Conservation (phyloP, 352 stramenopile species). For the Pythium phragmiticola region DNA sequence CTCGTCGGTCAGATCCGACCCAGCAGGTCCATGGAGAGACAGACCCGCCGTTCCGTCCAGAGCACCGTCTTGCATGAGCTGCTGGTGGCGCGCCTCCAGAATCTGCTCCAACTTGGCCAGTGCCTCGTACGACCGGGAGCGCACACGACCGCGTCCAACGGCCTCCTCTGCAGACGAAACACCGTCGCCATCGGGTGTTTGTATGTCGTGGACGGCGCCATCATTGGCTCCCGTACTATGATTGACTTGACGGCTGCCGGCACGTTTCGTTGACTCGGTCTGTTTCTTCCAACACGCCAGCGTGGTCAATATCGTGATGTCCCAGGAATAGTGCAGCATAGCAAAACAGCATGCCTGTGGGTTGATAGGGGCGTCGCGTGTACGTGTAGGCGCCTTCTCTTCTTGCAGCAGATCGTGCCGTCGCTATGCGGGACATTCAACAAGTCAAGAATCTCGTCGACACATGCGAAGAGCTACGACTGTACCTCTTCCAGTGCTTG, state of each 20-base stretch:
- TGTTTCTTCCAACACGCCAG: background rate
- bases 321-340: no score
- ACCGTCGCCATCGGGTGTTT: background rate
- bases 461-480: constrained; percentile 8
- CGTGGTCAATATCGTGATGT: no score
- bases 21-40: constrained; percentile 2
- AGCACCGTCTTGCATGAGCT: constrained; percentile 58
- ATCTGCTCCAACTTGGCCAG: constrained; percentile 72
- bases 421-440: constrained; percentile 2
- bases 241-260: background rate
- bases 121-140: constrained; percentile 70
- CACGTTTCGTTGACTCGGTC: background rate
- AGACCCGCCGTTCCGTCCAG: constrained; percentile 9
- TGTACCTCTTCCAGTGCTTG: constrained; percentile 57
- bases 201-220: background rate
- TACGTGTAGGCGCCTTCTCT: background rate
- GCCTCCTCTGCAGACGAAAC: background rate
- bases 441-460: background rate
- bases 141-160: background rate
- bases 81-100: constrained; percentile 65
- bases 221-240: background rate
- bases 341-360: no score
- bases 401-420: constrained; percentile 8
- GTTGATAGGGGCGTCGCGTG: background rate
- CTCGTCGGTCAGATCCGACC: constrained; percentile 27